Percentiles rank a stretch among this genome's conserved stretches.
phyloP scores from a whole-genome alignment of 208 protist species.

The Blechomonas ayalai region DNA sequence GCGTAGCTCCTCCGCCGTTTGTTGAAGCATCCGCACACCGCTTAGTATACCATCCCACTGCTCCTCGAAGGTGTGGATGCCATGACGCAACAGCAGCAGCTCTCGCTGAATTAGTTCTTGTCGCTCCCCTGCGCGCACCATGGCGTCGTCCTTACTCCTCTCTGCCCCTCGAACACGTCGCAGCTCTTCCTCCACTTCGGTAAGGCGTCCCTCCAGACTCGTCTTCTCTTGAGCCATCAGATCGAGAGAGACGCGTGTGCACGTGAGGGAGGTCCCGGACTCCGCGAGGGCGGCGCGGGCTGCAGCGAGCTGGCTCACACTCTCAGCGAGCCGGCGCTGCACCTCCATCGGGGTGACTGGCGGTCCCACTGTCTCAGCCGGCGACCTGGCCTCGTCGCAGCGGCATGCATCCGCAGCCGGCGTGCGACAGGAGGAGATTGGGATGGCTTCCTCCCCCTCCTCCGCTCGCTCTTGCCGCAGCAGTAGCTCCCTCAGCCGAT shows the following conservation, averaged over 20 bases:
- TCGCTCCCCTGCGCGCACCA: not conserved
- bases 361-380: no score
- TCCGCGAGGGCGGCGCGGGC: no score
- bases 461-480: no score
- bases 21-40: constrained; percentile 14
- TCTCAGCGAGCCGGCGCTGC: no score
- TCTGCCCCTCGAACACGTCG: not conserved
- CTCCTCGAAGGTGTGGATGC: constrained; percentile 7
- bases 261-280: not conserved
- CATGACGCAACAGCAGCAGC: constrained; percentile 9
- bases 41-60: constrained; percentile 15
- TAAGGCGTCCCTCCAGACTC: not conserved
- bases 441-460: no score
- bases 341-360: no score
- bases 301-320: no score
- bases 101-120: not conserved
- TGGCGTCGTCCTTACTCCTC: not conserved
- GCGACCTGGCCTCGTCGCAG: no score
- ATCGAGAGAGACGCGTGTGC: not conserved
- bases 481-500: no score
- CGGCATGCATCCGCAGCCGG: no score
- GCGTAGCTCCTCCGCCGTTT: constrained; percentile 14
- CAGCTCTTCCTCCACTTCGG: not conserved
- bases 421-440: no score
- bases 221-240: not conserved